Evolutionary conservation across 768 basidiomycete species (phyloP).

Genomic region (Mycena amicta): DNA sequence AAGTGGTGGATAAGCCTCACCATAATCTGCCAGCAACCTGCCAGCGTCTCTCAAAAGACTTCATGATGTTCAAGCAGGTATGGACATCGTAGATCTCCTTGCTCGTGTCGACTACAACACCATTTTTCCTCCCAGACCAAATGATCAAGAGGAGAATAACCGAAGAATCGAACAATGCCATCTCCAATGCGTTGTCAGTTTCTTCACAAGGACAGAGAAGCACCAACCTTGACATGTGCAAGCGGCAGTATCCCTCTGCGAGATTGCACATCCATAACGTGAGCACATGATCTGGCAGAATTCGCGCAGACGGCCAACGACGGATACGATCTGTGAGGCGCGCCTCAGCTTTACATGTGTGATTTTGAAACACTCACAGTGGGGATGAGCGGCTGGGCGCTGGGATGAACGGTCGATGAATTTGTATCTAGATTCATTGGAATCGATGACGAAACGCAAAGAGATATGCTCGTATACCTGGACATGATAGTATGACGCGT

Average conservation of each 20-base stretch:
- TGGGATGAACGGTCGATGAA: constrained; percentile 51
- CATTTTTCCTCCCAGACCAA: constrained; percentile 52
- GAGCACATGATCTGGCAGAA: constrained; percentile 37
- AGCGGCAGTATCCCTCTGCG: constrained; percentile 23
- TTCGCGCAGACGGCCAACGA: constrained; percentile 46
- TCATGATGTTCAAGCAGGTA: constrained; percentile 48
- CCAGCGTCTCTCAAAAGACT: constrained; percentile 32
- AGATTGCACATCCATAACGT: constrained; percentile 41
- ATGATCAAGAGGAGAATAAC: constrained; percentile 59
- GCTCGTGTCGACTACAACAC: constrained; percentile 41
- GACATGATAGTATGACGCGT: constrained; percentile 41
- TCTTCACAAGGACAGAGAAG: not conserved
- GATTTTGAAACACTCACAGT: constrained; percentile 4
- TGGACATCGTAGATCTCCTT: constrained; percentile 58
- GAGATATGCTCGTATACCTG: constrained; percentile 31
- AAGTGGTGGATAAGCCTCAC: constrained; percentile 27
- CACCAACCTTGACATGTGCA: constrained; percentile 16
- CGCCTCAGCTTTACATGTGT: not conserved
- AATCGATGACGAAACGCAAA: not conserved
- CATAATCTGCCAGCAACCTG: constrained; percentile 52
- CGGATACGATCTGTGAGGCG: constrained; percentile 27
- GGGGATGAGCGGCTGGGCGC: constrained; percentile 23
- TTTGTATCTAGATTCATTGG: constrained; percentile 15
- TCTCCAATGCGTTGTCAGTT: constrained; percentile 22
- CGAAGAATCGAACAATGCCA: constrained; percentile 51